phyloP scores from a whole-genome alignment of 2,329 filamentous ascomycete genomes.

The Myriosclerotinia scirpicola region DNA sequence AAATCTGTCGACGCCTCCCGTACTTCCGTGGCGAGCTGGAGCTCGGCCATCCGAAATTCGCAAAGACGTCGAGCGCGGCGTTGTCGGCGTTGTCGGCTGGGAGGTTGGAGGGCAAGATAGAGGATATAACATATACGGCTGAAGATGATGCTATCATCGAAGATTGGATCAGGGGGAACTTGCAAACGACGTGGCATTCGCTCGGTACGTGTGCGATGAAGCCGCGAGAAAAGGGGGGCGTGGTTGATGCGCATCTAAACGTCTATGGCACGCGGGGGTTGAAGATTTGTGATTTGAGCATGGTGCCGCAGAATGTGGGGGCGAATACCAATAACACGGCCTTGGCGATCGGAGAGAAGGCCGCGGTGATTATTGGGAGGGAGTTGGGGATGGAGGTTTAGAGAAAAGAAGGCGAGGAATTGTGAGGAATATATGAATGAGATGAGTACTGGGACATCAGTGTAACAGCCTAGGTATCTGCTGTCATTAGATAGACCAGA shows the following conservation, averaged over 20 bases:
- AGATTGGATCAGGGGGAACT: slow-evolving; percentile 45
- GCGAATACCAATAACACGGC: slow-evolving; percentile 50
- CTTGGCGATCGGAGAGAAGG: slow-evolving; percentile 45
- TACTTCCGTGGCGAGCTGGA: slow-evolving; percentile 51
- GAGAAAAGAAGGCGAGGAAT: not conserved
- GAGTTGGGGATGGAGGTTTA: slow-evolving; percentile 42
- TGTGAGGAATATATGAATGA: not conserved
- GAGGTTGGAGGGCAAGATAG: slow-evolving; percentile 31
- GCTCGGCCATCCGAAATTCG: slow-evolving; percentile 48
- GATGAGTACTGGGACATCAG: too few relatives aligned
- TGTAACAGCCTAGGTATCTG: too few relatives aligned
- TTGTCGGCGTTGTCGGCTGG: slow-evolving; percentile 36
- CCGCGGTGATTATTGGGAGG: slow-evolving; percentile 44
- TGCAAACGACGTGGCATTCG: slow-evolving; percentile 46
- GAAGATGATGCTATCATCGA: slow-evolving; percentile 44
- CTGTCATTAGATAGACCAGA: too few relatives aligned
- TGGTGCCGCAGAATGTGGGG: slow-evolving; percentile 43
- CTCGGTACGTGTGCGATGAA: slow-evolving; percentile 46
- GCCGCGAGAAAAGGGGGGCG: slow-evolving; percentile 42
- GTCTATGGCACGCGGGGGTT: slow-evolving; percentile 45
- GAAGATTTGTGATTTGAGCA: slow-evolving; percentile 47
- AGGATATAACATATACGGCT: slow-evolving; percentile 44
- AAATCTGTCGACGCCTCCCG: slow-evolving; percentile 56
- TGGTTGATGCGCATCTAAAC: slow-evolving; percentile 44
- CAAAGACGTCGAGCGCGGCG: slow-evolving; percentile 45